Evolutionary conservation across 1,139 yeast species (phyloP), one percentile per base, ranked within the genome.

Genomic region (Candida sanyaensis): DNA sequence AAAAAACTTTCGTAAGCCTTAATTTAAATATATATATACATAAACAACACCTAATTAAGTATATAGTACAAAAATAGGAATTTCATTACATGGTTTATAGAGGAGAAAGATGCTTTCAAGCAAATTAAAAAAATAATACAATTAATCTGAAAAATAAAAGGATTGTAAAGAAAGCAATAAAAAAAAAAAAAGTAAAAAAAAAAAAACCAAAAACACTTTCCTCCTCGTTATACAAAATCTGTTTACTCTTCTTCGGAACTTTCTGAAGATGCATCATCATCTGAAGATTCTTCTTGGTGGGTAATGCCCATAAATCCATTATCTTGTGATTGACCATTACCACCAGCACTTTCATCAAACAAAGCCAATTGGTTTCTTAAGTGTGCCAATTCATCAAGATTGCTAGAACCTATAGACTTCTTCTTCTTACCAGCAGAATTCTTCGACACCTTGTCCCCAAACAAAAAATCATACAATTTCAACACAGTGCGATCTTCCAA

Each of bases 401-500:
- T 88, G 56, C 84, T 90, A 55, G 79, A 88, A 39, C 51, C 54
- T 60, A 86, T 87, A 44, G 80, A 76, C 60, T 75, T 76, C 57
- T 73, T 73, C 65, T 79, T 81, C 66, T 80, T 81, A 63, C 75
- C 77, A 49, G 62, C 62, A 43, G 65, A 62, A 40, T 62, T 67
- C 37, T 70, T 64, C 48, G 75, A 66, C 29, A 75, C 75, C 61
- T 78, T 79, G 56, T 80, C 78, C 52, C 83, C 83, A 57, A 86
- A 87, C 51, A 87, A 84, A 65, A 79, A 87, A 66, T 88, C 86
- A 75, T 92, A 92, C 56, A 93, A 74, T 61, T 89, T 88, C 63
- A 89, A 71, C 44, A 93, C 81, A 1, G 98, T 92, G 46, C 82
- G 75, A 57, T 90, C 93, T 59, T 90, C 97, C 58, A 93, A 79